Base-by-base conservation (phyloP, 306 rosid species). In the Pueraria montana region DNA sequence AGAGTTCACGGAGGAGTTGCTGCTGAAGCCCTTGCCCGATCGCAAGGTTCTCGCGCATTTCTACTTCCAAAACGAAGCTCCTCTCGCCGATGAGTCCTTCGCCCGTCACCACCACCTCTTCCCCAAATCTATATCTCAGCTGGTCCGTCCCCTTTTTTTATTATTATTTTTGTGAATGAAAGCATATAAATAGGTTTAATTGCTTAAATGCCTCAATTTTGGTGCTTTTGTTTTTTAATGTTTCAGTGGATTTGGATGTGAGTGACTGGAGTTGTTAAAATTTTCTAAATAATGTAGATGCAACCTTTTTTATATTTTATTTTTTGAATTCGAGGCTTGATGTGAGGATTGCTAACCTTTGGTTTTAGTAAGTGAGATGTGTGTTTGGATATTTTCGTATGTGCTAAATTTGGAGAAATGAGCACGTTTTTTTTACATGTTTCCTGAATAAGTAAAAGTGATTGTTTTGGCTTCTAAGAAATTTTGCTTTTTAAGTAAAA, bases 41-140 rank as follows among this genome's bases (percentile, higher is more conserved):
- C n/a, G n/a, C n/a, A n/a, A n/a, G 73, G 88, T 96, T 18, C 92
- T 96, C 16, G 89, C 96, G 3, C 94, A 96, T 87, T 96, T 96
- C 80, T 90, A 91, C 71, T 93, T 96, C 86, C 88, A 84, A 72
- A 91, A 77, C 83, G 88, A 84, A 80, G 92, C 96, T 79, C 87
- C 94, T 36, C 66, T 72, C 84, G 26, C 87, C 55, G 84, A 79
- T 27, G 78, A 83, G 59, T 87, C 93, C 59, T 80, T 88, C 84
- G 93, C 93, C 21, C 94, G 84, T 83, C 96, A 96, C 77, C 97
- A 96, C 82, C 97, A 90, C n/a, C 88, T 96, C 61, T 96, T 96
- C 82, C 98, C 99, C 50, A 96, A 96, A 90, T 92, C 97, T 50
- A 88, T 96, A 27, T 88, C 99, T 85, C 98, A 96, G 81, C 89